These are phyloP conservation scores for Chlamydomonas reinhardtii DNA, from an alignment of 163 green algal species.

Conservation along the genomic window DNA sequence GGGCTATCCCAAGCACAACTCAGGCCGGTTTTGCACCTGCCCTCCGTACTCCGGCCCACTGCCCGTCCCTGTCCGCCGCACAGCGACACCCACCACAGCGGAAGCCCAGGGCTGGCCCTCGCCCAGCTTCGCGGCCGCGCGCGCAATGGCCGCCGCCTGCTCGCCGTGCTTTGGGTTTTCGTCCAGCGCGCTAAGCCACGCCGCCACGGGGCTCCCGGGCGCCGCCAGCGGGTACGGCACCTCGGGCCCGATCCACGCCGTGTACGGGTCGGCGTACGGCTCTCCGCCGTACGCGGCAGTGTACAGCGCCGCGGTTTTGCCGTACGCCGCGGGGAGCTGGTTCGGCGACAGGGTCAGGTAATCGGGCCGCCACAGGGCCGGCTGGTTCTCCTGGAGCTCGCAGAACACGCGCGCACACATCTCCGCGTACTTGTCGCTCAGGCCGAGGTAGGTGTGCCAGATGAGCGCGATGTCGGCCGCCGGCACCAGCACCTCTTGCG, in stretches of 20 bases:
- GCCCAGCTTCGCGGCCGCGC: background rate
- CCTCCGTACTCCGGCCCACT: too few species aligned
- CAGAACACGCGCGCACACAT: background rate
- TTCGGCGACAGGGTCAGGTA: background rate
- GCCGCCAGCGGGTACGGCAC: constrained; percentile 1
- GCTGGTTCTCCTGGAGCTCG: background rate
- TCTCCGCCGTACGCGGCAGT: background rate
- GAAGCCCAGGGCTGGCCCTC: background rate
- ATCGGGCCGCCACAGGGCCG: background rate
- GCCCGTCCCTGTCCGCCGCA: too few species aligned
- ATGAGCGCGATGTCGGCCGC: too few species aligned
- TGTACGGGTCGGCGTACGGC: background rate
- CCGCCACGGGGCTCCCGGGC: background rate
- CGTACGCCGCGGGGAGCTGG: background rate
- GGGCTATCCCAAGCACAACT: too few species aligned
- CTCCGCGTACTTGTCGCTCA: too few species aligned
- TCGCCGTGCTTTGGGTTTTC: background rate
- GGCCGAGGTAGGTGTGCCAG: too few species aligned
- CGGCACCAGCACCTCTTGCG: background rate
- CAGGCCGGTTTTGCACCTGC: too few species aligned
- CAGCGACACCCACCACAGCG: too few species aligned
- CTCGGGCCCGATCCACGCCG: background rate
- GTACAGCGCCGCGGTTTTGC: background rate
- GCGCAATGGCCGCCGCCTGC: background rate
- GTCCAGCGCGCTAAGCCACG: background rate